Evolutionary conservation across 73 alveolate genomes (phyloP).

Genomic region (Paramecium caudatum): DNA sequence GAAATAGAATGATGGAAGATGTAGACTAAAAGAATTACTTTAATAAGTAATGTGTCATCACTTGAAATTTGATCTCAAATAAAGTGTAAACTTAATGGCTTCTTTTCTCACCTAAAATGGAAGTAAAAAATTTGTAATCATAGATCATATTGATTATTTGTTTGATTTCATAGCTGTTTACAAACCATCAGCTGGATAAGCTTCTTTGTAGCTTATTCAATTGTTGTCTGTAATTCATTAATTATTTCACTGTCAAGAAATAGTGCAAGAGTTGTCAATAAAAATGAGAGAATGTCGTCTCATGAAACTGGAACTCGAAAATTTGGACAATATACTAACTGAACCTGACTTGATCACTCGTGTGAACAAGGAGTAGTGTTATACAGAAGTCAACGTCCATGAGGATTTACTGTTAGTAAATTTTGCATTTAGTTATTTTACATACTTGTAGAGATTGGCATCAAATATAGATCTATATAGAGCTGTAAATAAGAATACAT

Average conservation of each 20-base stretch:
- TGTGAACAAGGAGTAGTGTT: neutral
- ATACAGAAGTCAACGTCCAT: conserved; percentile 21
- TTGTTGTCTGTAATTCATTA: neutral
- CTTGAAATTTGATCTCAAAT: conserved; percentile 26
- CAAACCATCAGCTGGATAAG: neutral
- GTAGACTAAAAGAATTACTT: neutral
- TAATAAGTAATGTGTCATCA: neutral
- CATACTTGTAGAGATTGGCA: conserved; percentile 41
- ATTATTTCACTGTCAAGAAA: neutral
- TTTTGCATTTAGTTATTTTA: neutral
- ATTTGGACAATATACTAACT: conserved; percentile 10
- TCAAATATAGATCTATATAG: conserved; percentile 62
- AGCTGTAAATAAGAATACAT: neutral
- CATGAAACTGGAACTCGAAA: neutral
- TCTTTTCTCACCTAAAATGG: neutral
- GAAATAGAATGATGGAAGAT: neutral
- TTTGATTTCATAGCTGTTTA: neutral
- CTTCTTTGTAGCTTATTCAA: neutral
- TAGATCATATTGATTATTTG: conserved; percentile 29
- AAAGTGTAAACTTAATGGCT: neutral
- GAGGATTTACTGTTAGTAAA: neutral
- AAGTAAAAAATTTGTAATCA: neutral
- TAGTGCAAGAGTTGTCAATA: conserved; percentile 18
- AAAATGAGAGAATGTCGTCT: conserved; percentile 38
- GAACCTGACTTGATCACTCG: conserved; percentile 43